Evolutionary conservation across 2,329 filamentous ascomycete species (phyloP).

Genomic region (Clarireedia sp.): DNA sequence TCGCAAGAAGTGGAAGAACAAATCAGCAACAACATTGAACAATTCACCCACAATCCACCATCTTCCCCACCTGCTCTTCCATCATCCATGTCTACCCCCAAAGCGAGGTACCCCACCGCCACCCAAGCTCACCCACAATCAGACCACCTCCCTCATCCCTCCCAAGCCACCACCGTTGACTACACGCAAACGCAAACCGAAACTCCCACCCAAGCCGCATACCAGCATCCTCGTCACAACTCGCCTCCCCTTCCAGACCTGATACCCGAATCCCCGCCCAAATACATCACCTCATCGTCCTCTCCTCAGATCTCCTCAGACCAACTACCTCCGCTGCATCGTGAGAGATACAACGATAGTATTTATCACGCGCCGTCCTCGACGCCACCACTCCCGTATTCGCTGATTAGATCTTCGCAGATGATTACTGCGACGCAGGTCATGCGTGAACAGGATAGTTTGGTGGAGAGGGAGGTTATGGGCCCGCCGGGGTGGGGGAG

Average conservation of each 20-base stretch:
- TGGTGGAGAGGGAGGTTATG: slow-evolving; percentile 1
- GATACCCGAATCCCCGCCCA: slow-evolving; percentile 24
- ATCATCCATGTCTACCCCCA: no score
- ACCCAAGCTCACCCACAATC: not conserved
- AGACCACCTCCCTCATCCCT: slow-evolving; percentile 9
- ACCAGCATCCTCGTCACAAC: not conserved
- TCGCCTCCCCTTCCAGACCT: slow-evolving; percentile 15
- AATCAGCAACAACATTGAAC: slow-evolving; percentile 21
- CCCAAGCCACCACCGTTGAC: slow-evolving; percentile 29
- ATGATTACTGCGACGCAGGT: slow-evolving; percentile 2
- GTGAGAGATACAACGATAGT: not conserved
- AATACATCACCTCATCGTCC: slow-evolving; percentile 11
- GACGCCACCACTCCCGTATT: not conserved
- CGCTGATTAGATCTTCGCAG: not conserved
- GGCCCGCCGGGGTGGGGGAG: not conserved
- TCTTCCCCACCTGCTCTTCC: not conserved
- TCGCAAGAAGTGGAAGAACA: slow-evolving; percentile 26
- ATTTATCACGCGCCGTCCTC: not conserved
- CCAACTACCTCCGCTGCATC: not conserved
- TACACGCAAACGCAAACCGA: slow-evolving; percentile 22
- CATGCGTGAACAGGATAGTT: slow-evolving; percentile 6
- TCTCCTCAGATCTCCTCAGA: not conserved
- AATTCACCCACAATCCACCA: slow-evolving; percentile 20
- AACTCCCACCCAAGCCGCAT: not conserved
- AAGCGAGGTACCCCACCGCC: no score